Evolutionary conservation across 768 basidiomycete genomes (phyloP), one percentile per base, ranked within the genome.

Genomic region (Naganishia onofrii): DNA sequence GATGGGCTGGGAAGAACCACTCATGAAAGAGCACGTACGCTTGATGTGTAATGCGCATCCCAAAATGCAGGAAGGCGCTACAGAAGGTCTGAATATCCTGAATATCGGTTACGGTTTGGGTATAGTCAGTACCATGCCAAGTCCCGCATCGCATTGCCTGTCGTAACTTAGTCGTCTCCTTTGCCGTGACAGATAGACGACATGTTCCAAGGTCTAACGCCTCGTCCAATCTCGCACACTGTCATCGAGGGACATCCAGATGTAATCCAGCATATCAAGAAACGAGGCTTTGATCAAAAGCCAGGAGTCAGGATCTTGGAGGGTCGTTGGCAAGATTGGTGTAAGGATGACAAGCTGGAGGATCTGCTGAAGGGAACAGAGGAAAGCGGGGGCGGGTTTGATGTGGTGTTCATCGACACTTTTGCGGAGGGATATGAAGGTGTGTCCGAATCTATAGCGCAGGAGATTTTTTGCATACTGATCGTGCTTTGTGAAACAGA

Each of bases 1-100:
- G 96, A 99, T 99, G 96, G 92, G 93, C 0, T 99, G 96, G 96
- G 96, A 99, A 80, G 82, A 82, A 54, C 85, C 82, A 9, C 91
- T 98, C 76, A 98, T 98, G 96, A 79, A 84, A 70, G 85, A 87
- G 75, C 95, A 93, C 5, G 93, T 92, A 23, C 78, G 84, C 66
- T 80, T 82, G 65, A 83, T 97, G 72, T 88, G 87, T 71, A 75
- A 76, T 17, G 83, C 79, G 66, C 87, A 89, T 74, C 83, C 77
- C 4, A 71, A 74, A 23, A 73, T 72, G 42, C 72, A 72, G 53
- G 29, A 48, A 8, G 70, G 66, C 26, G 67, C 71, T 23, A 68
- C 38, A 21, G 69, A 75, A 69, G 76, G 80, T 57, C 82, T 93
- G 34, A 88, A 85, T 58, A 83, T 97, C 0, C 81, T 98, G 67